Evolutionary conservation across 139 green algal genomes (phyloP).

Genomic region (Zygnema circumcarinatum): DNA sequence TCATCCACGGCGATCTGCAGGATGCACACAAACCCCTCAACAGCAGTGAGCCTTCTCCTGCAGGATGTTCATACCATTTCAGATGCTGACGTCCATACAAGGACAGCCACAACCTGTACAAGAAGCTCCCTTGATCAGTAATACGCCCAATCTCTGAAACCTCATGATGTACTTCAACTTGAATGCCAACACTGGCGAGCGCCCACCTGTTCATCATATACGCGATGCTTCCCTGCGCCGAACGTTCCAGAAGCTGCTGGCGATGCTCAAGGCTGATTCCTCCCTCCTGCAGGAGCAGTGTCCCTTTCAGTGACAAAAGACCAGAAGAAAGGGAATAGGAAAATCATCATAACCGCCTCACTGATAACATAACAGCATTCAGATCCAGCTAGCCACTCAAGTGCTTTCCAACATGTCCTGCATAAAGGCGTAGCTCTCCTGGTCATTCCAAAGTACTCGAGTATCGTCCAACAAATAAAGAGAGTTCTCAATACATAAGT

Average conservation of each 20-base stretch:
- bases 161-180: not conserved
- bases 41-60: not conserved
- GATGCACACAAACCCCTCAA: not conserved
- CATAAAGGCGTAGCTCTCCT: not conserved
- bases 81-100: not conserved
- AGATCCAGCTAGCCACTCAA: not conserved
- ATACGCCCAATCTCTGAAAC: not conserved
- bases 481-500: too few relatives aligned
- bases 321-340: not conserved
- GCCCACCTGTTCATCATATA: conserved; percentile 16
- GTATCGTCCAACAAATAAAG: too few relatives aligned
- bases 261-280: not conserved
- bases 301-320: not conserved
- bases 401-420: not conserved
- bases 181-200: not conserved
- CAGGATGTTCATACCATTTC: not conserved
- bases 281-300: not conserved
- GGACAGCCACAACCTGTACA: conserved; percentile 3
- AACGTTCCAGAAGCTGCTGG: not conserved
- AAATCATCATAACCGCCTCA: not conserved
- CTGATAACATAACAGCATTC: not conserved
- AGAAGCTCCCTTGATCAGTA: not conserved
- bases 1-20: conserved; percentile 19
- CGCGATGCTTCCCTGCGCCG: not conserved
- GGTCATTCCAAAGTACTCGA: too few relatives aligned